Percentiles rank a stretch among this genome's conserved stretches.
Conservation (phyloP, 2,329 filamentous ascomycete genomes). For the Coniella vitis region DNA sequence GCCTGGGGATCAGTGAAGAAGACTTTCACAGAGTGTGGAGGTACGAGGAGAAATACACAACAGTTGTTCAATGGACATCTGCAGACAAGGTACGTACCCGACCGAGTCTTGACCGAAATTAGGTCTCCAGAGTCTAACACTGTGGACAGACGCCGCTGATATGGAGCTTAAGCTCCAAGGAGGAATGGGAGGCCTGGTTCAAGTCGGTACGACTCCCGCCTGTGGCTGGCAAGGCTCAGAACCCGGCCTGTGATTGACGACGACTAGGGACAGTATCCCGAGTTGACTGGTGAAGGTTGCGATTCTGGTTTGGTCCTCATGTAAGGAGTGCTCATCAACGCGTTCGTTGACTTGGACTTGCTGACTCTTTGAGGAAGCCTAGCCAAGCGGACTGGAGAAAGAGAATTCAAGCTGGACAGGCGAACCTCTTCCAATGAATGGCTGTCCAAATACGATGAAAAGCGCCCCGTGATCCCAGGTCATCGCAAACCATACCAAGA, state of each 20-base stretch:
- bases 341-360: background rate
- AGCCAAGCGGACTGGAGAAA: conserved; percentile 3
- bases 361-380: background rate
- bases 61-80: background rate
- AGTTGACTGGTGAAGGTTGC: background rate
- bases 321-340: background rate
- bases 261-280: background rate
- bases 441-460: background rate
- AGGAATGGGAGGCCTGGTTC: conserved; percentile 6
- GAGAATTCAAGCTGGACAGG: background rate
- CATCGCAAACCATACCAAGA: background rate
- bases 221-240: too few relatives aligned
- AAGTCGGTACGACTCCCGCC: conserved; percentile 1
- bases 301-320: conserved; percentile 4
- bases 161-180: conserved; percentile 6
- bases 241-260: background rate
- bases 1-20: background rate
- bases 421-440: conserved; percentile 2
- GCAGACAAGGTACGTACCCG: background rate
- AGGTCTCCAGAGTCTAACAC: background rate
- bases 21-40: conserved; percentile 1
- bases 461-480: background rate
- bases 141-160: background rate
- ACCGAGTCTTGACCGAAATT: background rate
- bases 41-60: background rate